phyloP scores from a whole-genome alignment of 441 rosid species.

The Arabidopsis hybrid region DNA sequence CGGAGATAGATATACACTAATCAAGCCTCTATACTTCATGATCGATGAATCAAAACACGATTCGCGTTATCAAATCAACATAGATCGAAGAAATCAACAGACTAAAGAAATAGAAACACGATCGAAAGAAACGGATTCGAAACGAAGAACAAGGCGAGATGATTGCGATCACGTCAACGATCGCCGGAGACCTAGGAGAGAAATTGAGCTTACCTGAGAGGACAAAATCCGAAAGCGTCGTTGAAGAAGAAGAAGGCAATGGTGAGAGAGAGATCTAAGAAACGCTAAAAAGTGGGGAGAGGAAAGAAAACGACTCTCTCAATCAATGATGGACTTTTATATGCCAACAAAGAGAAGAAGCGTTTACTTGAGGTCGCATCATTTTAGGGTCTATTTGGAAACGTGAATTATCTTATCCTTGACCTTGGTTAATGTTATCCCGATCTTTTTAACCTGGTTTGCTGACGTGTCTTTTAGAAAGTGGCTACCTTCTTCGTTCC shows the following conservation, averaged over 20 bases:
- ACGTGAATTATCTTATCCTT: constrained; percentile 22
- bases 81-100: constrained; percentile 27
- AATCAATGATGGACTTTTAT: constrained; percentile 37
- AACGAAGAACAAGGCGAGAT: not conserved
- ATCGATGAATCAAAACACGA: constrained; percentile 8
- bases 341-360: constrained; percentile 29
- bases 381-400: constrained; percentile 35
- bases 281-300: constrained; percentile 33
- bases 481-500: not conserved
- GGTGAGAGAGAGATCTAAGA: constrained; percentile 12
- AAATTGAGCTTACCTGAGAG: constrained; percentile 43
- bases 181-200: constrained; percentile 31
- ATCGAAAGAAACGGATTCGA: constrained; percentile 17
- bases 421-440: constrained; percentile 10
- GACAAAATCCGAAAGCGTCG: constrained; percentile 32
- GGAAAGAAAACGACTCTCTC: constrained; percentile 3
- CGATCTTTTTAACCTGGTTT: not conserved
- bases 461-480: constrained; percentile 33
- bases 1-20: constrained; percentile 6
- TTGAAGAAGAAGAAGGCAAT: constrained; percentile 24
- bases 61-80: not conserved
- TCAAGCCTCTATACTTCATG: not conserved
- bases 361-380: constrained; percentile 49
- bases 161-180: constrained; percentile 34
- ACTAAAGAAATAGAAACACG: not conserved